A percentile compares a stretch with the other conserved stretches of the same genome.
Conservation (phyloP, 129 eudicot genomes). For the Chrysanthemum makinoi region DNA sequence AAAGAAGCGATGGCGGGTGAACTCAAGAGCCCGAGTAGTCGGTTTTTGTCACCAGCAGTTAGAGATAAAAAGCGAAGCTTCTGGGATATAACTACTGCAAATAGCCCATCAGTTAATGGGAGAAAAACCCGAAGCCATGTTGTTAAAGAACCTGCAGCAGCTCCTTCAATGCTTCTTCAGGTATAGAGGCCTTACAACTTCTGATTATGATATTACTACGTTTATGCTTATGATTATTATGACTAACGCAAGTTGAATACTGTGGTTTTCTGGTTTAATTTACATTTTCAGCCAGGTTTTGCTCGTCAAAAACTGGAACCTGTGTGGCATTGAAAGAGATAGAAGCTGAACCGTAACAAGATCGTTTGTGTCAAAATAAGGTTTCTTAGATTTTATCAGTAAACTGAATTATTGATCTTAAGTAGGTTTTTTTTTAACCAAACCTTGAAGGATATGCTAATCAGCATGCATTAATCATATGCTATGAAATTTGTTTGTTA, state of each 20-base stretch:
- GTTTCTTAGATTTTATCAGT: slow-evolving; percentile 14
- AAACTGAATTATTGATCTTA: slow-evolving; percentile 18
- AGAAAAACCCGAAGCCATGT: slow-evolving; percentile 80
- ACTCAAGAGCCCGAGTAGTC: slow-evolving; percentile 59
- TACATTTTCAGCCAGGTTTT: slow-evolving; percentile 75
- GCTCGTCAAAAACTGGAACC: slow-evolving; percentile 57
- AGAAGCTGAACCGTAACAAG: slow-evolving; percentile 13
- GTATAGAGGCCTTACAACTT: slow-evolving; percentile 29
- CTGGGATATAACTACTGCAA: slow-evolving; percentile 88
- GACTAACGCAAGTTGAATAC: slow-evolving; percentile 43
- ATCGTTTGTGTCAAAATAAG: slow-evolving; percentile 25
- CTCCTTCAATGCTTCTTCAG: slow-evolving; percentile 89
- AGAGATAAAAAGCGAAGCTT: slow-evolving; percentile 69
- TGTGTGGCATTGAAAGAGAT: slow-evolving; percentile 32
- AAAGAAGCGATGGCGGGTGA: slow-evolving; percentile 45
- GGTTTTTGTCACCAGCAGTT: slow-evolving; percentile 67
- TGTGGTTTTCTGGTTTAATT: slow-evolving; percentile 43
- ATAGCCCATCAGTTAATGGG: slow-evolving; percentile 75
- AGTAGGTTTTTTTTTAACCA: not conserved
- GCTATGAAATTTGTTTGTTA: not conserved
- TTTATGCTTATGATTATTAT: slow-evolving; percentile 15
- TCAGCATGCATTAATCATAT: slow-evolving; percentile 2
- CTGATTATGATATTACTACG: not conserved
- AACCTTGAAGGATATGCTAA: slow-evolving; percentile 10
- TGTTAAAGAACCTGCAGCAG: slow-evolving; percentile 42